Evolutionary conservation across 1,284 basidiomycete species (phyloP), one percentile per base, ranked within the genome.

Genomic region (Puccinia triticina): DNA sequence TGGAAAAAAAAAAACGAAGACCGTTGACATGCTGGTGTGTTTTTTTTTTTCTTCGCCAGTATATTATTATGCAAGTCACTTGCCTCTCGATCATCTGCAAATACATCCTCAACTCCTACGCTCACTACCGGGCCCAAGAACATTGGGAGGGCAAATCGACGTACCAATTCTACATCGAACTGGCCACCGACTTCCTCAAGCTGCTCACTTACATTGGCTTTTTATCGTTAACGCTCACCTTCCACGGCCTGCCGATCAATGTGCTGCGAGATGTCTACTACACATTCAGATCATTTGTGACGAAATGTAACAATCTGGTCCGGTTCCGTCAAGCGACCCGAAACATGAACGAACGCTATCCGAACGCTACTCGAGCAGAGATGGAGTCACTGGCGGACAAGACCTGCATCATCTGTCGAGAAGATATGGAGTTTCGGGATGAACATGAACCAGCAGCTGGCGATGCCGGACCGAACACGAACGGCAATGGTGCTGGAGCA

Each of bases 321-420:
- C 92, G 96, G 46, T 99, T 98, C 88, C 92, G 94, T 84, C 92
- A 92, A 64, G 97, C 97, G 0, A 98, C 96, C 1, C 90, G 92
- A 81, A 96, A 99, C 87, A 99, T 99, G 96, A 95, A 99, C 86
- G 90, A 93, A 84, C 90, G 94, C 64, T 99, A 99, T 87, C 95
- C 96, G 7, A 92, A 96, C 86, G 96, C 95, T n/a, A 94, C 93
- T 0, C 90, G 91, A 83, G 93, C 92, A 82, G 96, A 99, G 87
- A 89, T 99, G 87, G 88, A 90, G 40, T 88, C 89, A 12, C 91
- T 93, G 89, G 92, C 91, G 74, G 97, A 99, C 88, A 91, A 91
- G 82, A 98, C 95, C 2, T 99, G 97, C 86, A 98, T 99, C 86
- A 98, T 99, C 85, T 98, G 97, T 86, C 91, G 97, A n/a, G 96